Evolutionary conservation across 2,329 filamentous ascomycete species (phyloP).

Genomic region (Diaporthe sp.): DNA sequence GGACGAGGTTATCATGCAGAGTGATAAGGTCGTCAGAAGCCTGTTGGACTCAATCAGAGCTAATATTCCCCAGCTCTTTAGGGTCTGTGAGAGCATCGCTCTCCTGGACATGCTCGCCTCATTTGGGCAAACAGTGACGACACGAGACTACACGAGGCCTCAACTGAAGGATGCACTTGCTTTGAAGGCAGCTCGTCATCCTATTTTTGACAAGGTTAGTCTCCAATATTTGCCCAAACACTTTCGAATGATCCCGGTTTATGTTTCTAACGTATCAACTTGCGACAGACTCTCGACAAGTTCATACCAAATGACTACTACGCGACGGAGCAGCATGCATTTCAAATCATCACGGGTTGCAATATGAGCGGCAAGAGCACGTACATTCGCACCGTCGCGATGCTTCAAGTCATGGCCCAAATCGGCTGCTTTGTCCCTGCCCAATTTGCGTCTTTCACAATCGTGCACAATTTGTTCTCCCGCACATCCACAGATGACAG

Average conservation of each 20-base stretch:
- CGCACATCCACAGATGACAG: slow-evolving; percentile 88
- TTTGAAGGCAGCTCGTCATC: slow-evolving; percentile 76
- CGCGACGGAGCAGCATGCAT: slow-evolving; percentile 81
- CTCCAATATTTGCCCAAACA: slow-evolving; percentile 1
- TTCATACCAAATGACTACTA: slow-evolving; percentile 94
- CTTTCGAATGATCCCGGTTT: neutral
- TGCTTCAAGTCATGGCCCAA: slow-evolving; percentile 94
- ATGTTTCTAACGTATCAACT: neutral
- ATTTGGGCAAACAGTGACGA: slow-evolving; percentile 81
- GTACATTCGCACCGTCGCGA: slow-evolving; percentile 87
- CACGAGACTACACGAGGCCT: slow-evolving; percentile 74
- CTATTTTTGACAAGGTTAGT: slow-evolving; percentile 74
- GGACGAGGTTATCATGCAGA: slow-evolving; percentile 85
- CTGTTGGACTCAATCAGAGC: slow-evolving; percentile 80
- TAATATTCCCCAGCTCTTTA: slow-evolving; percentile 81
- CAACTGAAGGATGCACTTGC: slow-evolving; percentile 73
- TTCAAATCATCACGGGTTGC: slow-evolving; percentile 94
- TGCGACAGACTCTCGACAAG: slow-evolving; percentile 54
- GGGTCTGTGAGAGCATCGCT: slow-evolving; percentile 86
- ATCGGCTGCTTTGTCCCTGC: slow-evolving; percentile 93
- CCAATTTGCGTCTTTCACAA: slow-evolving; percentile 82
- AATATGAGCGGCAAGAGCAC: slow-evolving; percentile 99
- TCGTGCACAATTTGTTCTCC: slow-evolving; percentile 87
- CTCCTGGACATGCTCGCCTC: slow-evolving; percentile 87
- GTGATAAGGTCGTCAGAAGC: slow-evolving; percentile 79